phyloP scores from a whole-genome alignment of 2,329 filamentous ascomycete genomes.

The Aspergillus flavus region DNA sequence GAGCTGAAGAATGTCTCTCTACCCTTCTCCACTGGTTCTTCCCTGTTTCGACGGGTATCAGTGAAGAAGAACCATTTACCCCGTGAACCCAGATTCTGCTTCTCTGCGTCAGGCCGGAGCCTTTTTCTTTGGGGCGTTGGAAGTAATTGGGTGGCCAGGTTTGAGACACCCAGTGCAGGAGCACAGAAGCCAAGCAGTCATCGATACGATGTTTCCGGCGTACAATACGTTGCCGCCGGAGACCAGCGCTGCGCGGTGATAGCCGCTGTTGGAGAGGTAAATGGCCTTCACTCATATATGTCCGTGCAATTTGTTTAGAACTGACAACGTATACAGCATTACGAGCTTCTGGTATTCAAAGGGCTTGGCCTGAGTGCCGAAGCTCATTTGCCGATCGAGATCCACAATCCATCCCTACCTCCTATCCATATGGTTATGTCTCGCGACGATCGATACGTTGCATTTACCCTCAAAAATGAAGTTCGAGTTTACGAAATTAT shows the following conservation, averaged over 20 bases:
- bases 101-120: constrained; percentile 29
- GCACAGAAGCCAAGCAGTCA: constrained; percentile 30
- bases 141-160: constrained; percentile 28
- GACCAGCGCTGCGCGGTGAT: constrained; percentile 37
- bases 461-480: constrained; percentile 25
- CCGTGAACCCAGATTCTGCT: constrained; percentile 33
- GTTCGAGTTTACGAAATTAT: constrained; percentile 24
- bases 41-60: constrained; percentile 26
- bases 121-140: constrained; percentile 26
- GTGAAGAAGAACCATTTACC: constrained; percentile 27
- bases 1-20: constrained; percentile 25
- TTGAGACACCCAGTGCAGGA: constrained; percentile 32
- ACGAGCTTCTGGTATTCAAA: constrained; percentile 31
- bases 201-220: constrained; percentile 34
- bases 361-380: constrained; percentile 26
- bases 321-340: constrained; percentile 26
- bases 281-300: neutral
- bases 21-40: constrained; percentile 18
- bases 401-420: constrained; percentile 20
- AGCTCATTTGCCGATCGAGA: constrained; percentile 31
- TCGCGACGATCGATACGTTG: constrained; percentile 25
- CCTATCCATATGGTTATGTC: constrained; percentile 26
- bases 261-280: constrained; percentile 27
- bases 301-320: neutral
- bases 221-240: constrained; percentile 37